Evolutionary conservation across 345 rosid genomes (phyloP).

Genomic region (Atalantia buxifolia): DNA sequence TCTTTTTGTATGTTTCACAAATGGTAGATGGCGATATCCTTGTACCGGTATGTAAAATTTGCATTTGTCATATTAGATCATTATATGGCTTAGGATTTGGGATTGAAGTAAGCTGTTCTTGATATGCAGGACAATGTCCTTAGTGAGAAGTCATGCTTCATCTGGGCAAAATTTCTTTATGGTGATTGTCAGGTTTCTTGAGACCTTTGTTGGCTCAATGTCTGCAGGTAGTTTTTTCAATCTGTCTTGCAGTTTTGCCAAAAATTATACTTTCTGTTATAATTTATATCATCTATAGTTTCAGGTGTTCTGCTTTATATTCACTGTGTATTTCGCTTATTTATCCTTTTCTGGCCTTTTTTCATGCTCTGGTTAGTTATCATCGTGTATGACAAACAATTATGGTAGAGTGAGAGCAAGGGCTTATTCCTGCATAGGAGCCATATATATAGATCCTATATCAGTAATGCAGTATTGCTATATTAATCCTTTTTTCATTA

Average conservation of each 20-base stretch:
- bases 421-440: background rate
- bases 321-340: background rate
- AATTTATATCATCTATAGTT: background rate
- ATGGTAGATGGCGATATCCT: slow-evolving; percentile 90
- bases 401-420: background rate
- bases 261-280: background rate
- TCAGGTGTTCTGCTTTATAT: background rate
- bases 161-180: slow-evolving; percentile 74
- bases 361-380: background rate
- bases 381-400: background rate
- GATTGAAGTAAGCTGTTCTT: slow-evolving; percentile 24
- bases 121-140: slow-evolving; percentile 87
- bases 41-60: slow-evolving; percentile 69
- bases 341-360: background rate
- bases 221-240: slow-evolving; percentile 70
- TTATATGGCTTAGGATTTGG: background rate
- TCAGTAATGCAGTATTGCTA: background rate
- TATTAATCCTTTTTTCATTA: background rate
- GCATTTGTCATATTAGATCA: slow-evolving; percentile 3
- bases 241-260: slow-evolving; percentile 13
- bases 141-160: slow-evolving; percentile 65
- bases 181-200: slow-evolving; percentile 89
- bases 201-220: slow-evolving; percentile 95
- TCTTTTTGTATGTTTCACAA: slow-evolving; percentile 23
- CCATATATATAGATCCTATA: background rate